Percentiles rank a stretch among this genome's conserved stretches.
Evolutionary conservation across 306 rosid species (phyloP).

Genomic region (Cucurbita maxima): DNA sequence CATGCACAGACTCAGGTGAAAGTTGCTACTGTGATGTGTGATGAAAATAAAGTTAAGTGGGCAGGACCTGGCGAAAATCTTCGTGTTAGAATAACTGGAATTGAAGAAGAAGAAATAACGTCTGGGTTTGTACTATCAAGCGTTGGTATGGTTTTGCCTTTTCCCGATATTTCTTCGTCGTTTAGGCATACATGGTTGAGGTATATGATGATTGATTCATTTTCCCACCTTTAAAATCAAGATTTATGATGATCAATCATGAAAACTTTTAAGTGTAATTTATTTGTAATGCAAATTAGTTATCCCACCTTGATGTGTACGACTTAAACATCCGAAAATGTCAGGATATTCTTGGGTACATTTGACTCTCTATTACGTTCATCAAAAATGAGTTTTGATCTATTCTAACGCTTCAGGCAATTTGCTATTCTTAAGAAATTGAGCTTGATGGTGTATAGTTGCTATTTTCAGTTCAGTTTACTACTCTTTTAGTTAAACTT

Average conservation of each 20-base stretch:
- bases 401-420: background rate
- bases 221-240: background rate
- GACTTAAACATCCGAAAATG: background rate
- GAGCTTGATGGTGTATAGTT: background rate
- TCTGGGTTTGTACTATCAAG: conserved; percentile 76
- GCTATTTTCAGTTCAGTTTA: background rate
- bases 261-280: background rate
- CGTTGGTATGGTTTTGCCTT: conserved; percentile 39
- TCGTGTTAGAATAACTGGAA: conserved; percentile 68
- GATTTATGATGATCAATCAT: background rate
- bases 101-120: conserved; percentile 71
- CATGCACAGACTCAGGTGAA: conserved; percentile 57
- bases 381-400: background rate
- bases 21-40: conserved; percentile 49
- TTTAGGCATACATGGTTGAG: background rate
- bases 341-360: background rate
- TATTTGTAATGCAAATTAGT: background rate
- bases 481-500: background rate
- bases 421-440: background rate
- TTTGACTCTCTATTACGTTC: background rate
- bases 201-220: background rate
- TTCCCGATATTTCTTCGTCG: background rate
- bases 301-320: background rate
- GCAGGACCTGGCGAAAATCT: conserved; percentile 99
- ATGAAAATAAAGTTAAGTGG: conserved; percentile 48